Evolutionary conservation across 257 asterid genomes (phyloP).

Genomic region (Datura wrightii): DNA sequence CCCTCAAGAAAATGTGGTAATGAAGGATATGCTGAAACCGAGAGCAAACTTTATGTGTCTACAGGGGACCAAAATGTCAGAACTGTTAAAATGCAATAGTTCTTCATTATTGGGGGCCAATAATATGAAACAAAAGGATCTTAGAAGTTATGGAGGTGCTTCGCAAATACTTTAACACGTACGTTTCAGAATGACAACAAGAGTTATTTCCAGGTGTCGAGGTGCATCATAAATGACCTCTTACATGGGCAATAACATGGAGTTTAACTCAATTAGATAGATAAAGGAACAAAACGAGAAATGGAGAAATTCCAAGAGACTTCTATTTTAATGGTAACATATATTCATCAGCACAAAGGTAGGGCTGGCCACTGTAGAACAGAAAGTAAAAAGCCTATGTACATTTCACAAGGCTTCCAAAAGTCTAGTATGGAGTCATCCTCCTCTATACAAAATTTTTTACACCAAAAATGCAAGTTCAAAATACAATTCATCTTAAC

Average conservation of each 20-base stretch:
- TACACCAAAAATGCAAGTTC: too few relatives aligned
- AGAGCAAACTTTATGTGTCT: neutral
- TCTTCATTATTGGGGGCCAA: neutral
- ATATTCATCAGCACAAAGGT: neutral
- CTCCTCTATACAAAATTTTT: neutral
- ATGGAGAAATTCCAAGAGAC: slow-evolving; percentile 2
- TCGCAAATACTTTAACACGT: neutral
- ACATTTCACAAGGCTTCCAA: slow-evolving; percentile 14
- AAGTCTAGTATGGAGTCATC: neutral
- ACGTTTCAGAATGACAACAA: neutral
- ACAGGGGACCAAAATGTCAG: neutral
- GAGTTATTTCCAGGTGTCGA: neutral
- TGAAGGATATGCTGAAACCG: neutral
- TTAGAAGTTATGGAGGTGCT: slow-evolving; percentile 17
- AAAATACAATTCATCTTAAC: too few relatives aligned
- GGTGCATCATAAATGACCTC: slow-evolving; percentile 7
- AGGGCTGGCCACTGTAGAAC: neutral
- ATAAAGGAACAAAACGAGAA: neutral
- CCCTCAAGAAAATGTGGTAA: neutral
- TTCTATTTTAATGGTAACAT: neutral
- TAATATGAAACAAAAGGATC: neutral
- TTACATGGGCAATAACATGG: neutral
- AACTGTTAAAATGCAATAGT: neutral
- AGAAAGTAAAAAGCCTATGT: neutral
- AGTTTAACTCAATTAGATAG: neutral